Evolutionary conservation across 2,329 filamentous ascomycete species (phyloP), one percentile per base, ranked within the genome.

Genomic region (Catunica adiposa): DNA sequence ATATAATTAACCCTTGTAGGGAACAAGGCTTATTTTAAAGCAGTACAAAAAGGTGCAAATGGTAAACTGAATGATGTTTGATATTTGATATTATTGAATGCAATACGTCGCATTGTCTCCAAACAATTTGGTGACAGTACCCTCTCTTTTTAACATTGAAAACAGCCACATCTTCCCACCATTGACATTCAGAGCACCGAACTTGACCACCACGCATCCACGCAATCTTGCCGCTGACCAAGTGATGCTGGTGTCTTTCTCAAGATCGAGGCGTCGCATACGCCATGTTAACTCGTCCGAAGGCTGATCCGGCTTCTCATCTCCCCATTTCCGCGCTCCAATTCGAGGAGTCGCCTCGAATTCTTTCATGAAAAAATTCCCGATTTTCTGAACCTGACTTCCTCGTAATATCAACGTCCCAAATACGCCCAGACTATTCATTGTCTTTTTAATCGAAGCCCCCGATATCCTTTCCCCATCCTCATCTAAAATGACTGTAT

Each of bases 171-270:
- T 71, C 61, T 86, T 79, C 3, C 83, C 89, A 25, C 83, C 84
- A 66, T 97, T 89, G 23, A 95, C 83, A 47, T 83, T 83, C 55
- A 74, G 76, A 1, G 89, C 86, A 1, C 86, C 88, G 66, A 97
- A 94, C 67, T 97, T 97, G 62, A 97, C 84, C 25, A 96, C 76
- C 2, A 92, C 83, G 64, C 90, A 95, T 3, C 87, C 84, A 54
- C 89, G 77, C 34, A 94, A 80, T 25, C 76, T 77, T 14, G 89
- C 86, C 11, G 85, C 86, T 25, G 88, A 89, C 87, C 89, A 95
- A 2, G 90, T 71, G 2, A 94, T 67, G 15, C 77, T 77, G 51
- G 76, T 71, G 8, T 68, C 64, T 59, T 69, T 74, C 66, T 92
- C 85, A 64, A 73, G 71, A 55, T 67, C 64, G 20, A 84, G 70